A percentile compares a stretch with the other conserved stretches of the same genome.
These are phyloP conservation scores for Pestalotiopsis sp. DNA, from an alignment of 2,329 filamentous ascomycete species.

Conservation along the genomic window DNA sequence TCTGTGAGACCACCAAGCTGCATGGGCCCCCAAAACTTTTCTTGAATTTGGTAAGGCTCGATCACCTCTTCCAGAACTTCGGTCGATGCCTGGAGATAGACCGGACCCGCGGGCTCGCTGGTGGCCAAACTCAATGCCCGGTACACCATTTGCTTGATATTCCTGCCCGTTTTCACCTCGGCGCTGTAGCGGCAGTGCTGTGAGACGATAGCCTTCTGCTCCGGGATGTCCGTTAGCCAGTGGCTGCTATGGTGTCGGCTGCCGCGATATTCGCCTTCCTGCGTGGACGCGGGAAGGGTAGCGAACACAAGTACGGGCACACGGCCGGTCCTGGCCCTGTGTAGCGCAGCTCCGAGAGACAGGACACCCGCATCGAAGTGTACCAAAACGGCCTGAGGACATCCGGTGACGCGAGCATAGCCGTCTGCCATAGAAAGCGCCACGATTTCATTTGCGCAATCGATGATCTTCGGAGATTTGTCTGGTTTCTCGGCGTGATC, in stretches of 20 bases:
- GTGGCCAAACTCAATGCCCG: conserved; percentile 81
- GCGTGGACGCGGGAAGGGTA: conserved; percentile 74
- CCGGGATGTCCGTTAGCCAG: conserved; percentile 83
- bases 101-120: conserved; percentile 76
- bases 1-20: conserved; percentile 62
- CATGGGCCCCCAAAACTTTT: conserved; percentile 71
- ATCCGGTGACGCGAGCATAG: conserved; percentile 71
- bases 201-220: conserved; percentile 77
- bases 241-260: conserved; percentile 82
- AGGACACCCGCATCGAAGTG: conserved; percentile 85
- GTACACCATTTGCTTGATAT: conserved; percentile 88
- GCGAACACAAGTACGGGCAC: conserved; percentile 79
- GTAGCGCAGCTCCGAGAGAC: conserved; percentile 74
- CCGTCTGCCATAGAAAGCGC: conserved; percentile 85
- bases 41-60: conserved; percentile 68
- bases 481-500: conserved; percentile 68
- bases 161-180: conserved; percentile 82
- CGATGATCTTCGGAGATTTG: conserved; percentile 75
- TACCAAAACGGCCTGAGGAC: conserved; percentile 77
- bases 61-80: conserved; percentile 89
- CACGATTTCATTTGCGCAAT: conserved; percentile 86
- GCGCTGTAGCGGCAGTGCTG: conserved; percentile 86
- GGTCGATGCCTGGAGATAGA: conserved; percentile 76
- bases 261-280: conserved; percentile 76
- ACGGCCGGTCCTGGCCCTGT: conserved; percentile 76